Percentiles rank a stretch among this genome's conserved stretches.
phyloP scores from a whole-genome alignment of 129 eudicot species.

The Flaveria trinervia region DNA sequence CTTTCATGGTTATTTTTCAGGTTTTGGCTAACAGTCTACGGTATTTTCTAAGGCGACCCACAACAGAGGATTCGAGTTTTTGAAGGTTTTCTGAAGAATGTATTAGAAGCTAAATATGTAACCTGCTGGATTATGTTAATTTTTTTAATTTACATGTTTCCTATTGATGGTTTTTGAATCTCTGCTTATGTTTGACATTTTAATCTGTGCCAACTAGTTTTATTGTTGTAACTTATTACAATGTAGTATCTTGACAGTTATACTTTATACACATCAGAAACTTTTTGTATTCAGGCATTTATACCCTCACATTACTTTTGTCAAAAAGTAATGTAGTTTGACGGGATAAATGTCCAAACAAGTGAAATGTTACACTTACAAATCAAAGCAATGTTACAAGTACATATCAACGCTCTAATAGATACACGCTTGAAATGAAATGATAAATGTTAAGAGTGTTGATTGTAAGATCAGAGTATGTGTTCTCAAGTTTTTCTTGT shows the following conservation, averaged over 20 bases:
- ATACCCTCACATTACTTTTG: too few species aligned
- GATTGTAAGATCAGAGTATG: too few species aligned
- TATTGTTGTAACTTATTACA: neutral
- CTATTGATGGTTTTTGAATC: neutral
- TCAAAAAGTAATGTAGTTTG: too few species aligned
- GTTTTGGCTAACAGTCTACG: conserved; percentile 87
- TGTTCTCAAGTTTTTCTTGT: neutral
- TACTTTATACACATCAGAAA: too few species aligned
- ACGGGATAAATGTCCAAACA: too few species aligned
- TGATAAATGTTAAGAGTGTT: too few species aligned
- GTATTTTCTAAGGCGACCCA: conserved; percentile 82
- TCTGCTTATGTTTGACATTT: neutral
- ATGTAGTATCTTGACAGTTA: neutral
- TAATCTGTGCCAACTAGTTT: conserved; percentile 11
- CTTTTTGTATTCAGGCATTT: too few species aligned
- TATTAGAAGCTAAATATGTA: conserved; percentile 19
- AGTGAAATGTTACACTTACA: too few species aligned
- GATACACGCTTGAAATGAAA: too few species aligned
- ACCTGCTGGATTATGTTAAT: conserved; percentile 9
- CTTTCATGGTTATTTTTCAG: conserved; percentile 35
- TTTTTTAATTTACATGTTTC: neutral
- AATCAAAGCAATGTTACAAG: too few species aligned
- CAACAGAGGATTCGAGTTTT: conserved; percentile 85
- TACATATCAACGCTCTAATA: too few species aligned
- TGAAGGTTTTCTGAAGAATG: conserved; percentile 32